These are phyloP conservation scores for Camellia lanceoleosa DNA, from an alignment of 148 eudicot genomes.

Conservation along the genomic window DNA sequence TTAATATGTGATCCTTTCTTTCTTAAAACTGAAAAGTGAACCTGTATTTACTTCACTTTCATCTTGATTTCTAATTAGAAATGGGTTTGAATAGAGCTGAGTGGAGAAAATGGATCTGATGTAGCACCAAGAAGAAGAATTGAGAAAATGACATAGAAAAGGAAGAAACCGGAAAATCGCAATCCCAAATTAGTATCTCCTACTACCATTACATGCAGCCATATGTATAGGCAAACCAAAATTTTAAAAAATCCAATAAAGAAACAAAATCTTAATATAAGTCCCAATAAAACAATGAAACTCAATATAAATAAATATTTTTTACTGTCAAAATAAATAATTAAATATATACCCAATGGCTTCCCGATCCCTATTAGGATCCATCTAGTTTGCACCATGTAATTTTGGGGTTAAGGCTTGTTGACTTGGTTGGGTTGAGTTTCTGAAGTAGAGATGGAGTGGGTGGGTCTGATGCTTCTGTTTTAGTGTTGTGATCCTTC, in stretches of 20 bases:
- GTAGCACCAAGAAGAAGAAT: background rate
- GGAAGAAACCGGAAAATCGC: no score
- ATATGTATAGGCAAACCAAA: no score
- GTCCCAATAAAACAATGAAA: background rate
- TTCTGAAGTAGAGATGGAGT: slow-evolving; percentile 1
- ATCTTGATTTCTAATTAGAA: background rate
- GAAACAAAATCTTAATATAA: no score
- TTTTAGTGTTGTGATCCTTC: background rate
- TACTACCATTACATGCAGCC: no score
- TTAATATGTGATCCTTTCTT: no score
- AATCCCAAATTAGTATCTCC: no score
- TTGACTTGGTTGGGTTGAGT: slow-evolving; percentile 5
- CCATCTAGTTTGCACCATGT: background rate
- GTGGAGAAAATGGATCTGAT: background rate
- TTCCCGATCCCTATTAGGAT: background rate
- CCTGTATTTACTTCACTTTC: background rate
- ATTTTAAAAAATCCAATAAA: no score
- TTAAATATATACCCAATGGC: no score
- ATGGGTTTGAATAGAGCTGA: background rate
- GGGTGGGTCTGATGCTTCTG: background rate
- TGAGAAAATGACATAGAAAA: no score
- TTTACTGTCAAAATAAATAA: no score
- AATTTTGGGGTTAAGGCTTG: background rate
- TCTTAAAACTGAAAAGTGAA: background rate
- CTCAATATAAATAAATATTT: no score